Conservation (phyloP, 257 asterid species). For the Leonotis leonurus region DNA sequence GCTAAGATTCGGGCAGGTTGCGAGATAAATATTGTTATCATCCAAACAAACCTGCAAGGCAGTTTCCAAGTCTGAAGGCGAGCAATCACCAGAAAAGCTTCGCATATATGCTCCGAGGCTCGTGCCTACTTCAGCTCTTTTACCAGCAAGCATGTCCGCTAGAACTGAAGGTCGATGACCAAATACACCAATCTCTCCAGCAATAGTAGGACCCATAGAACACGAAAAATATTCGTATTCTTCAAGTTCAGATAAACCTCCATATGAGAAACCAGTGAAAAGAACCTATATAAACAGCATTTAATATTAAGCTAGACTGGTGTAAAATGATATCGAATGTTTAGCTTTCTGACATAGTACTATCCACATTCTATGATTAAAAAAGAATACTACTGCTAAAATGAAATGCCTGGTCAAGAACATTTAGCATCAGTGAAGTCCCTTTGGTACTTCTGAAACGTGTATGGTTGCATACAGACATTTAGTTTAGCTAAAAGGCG, state of each 20-base stretch:
- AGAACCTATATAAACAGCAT: conserved; percentile 62
- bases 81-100: conserved; percentile 92
- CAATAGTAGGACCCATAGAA: conserved; percentile 94
- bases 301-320: conserved; percentile 29
- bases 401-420: background rate
- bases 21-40: conserved; percentile 14
- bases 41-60: conserved; percentile 74
- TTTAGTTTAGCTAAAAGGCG: background rate
- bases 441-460: background rate
- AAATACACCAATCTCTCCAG: conserved; percentile 96
- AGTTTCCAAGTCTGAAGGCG: conserved; percentile 94
- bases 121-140: conserved; percentile 91
- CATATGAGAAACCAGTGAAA: conserved; percentile 89
- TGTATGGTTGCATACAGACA: background rate
- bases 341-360: no score
- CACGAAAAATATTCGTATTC: conserved; percentile 86
- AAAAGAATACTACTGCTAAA: background rate
- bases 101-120: conserved; percentile 92
- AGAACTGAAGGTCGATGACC: conserved; percentile 91
- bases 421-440: background rate
- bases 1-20: background rate
- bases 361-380: background rate
- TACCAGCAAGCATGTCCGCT: conserved; percentile 96
- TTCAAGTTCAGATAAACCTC: conserved; percentile 91
- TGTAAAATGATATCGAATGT: no score